Percentiles rank a stretch among this genome's conserved stretches.
phyloP scores from a whole-genome alignment of 176 grass and related monocot genomes.

The Zoysia japonica region DNA sequence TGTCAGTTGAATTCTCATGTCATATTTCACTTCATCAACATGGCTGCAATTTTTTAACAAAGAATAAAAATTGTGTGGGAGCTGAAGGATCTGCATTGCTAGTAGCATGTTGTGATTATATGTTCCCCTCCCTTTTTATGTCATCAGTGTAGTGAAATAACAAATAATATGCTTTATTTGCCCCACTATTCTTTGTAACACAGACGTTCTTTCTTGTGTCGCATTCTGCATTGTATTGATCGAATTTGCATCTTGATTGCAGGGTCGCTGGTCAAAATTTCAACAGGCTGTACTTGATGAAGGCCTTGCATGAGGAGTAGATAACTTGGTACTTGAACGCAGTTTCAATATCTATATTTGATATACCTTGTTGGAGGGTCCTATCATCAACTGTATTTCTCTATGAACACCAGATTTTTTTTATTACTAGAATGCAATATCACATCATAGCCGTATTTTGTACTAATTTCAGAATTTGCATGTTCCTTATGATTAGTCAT shows the following conservation, averaged over 20 bases:
- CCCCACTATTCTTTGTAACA: background rate
- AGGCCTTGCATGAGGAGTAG: slow-evolving; percentile 85
- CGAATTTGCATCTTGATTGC: slow-evolving; percentile 20
- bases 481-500: background rate
- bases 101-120: background rate
- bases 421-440: background rate
- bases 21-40: background rate
- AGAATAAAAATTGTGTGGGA: background rate
- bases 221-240: background rate
- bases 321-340: slow-evolving; percentile 22
- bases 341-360: slow-evolving; percentile 32
- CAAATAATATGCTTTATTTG: background rate
- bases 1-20: no score
- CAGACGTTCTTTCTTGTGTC: background rate
- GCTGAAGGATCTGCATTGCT: no score
- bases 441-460: background rate
- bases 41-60: background rate
- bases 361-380: slow-evolving; percentile 20
- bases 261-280: slow-evolving; percentile 88
- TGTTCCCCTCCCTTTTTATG: background rate
- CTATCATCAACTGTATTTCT: slow-evolving; percentile 4
- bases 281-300: slow-evolving; percentile 79
- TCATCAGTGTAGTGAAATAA: background rate
- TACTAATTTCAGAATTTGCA: background rate
- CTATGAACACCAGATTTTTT: slow-evolving; percentile 6